phyloP scores from a whole-genome alignment of 768 basidiomycete genomes.

The Naganishia vaughanmartiniae region DNA sequence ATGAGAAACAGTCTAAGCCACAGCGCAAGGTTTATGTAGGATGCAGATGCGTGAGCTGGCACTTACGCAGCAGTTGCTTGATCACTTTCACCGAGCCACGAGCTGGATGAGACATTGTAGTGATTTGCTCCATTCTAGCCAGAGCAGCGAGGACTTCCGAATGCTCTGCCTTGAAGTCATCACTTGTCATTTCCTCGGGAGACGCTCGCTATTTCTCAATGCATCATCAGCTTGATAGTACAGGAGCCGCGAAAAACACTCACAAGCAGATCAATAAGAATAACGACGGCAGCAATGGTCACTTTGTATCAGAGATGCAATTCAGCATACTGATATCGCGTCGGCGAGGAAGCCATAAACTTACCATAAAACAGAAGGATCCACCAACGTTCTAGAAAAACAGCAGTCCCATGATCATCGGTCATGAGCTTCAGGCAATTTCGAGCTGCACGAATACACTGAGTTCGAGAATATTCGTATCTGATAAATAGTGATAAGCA shows the following conservation, averaged over 20 bases:
- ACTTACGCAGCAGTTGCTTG: conserved; percentile 49
- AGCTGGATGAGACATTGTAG: conserved; percentile 49
- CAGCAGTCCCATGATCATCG: conserved; percentile 44
- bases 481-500: conserved; percentile 29
- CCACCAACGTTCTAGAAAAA: conserved; percentile 53
- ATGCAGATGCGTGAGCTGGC: not conserved
- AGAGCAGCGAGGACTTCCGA: conserved; percentile 46
- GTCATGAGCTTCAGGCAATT: conserved; percentile 50
- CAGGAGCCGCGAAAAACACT: conserved; percentile 17
- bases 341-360: not conserved
- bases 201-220: conserved; percentile 30
- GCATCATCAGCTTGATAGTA: conserved; percentile 8
- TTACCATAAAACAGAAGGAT: conserved; percentile 49
- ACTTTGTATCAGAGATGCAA: conserved; percentile 30
- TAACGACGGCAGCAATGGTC: conserved; percentile 48
- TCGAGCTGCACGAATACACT: conserved; percentile 52
- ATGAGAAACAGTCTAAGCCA: conserved; percentile 21
- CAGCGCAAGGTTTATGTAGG: not conserved
- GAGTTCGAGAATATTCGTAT: conserved; percentile 52
- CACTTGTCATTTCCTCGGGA: conserved; percentile 39
- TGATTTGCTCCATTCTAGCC: conserved; percentile 48
- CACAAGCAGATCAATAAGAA: conserved; percentile 51
- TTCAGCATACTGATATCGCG: not conserved
- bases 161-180: conserved; percentile 44
- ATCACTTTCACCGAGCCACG: conserved; percentile 49